Evolutionary conservation across 78 protist species (phyloP).

Genomic region (Protostelium mycophagum): DNA sequence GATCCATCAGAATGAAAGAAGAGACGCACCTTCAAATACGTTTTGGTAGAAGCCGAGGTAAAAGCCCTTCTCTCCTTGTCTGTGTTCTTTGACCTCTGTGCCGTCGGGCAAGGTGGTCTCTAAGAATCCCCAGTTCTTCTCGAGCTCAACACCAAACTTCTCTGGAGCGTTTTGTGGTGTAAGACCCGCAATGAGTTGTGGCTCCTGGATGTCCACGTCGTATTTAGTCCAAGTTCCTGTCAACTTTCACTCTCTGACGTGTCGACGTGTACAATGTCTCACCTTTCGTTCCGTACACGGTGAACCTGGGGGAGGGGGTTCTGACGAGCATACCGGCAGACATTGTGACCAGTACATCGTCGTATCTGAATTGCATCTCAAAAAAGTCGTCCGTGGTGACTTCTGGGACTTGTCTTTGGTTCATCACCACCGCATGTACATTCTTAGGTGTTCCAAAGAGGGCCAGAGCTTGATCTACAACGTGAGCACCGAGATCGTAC

Average conservation of each 20-base stretch:
- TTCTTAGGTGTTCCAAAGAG: neutral
- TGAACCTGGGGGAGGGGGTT: neutral
- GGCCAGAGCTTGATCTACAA: neutral
- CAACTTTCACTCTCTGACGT: neutral
- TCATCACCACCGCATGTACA: neutral
- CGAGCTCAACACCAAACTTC: neutral
- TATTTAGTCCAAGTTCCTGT: neutral
- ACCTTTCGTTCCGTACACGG: neutral
- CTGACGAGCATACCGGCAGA: neutral
- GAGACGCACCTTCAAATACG: neutral
- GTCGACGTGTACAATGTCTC: neutral
- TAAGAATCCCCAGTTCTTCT: neutral
- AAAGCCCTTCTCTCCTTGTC: neutral
- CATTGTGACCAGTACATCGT: neutral
- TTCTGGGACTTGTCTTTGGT: neutral
- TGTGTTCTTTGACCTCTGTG: neutral
- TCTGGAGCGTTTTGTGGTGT: neutral
- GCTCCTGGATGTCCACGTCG: neutral
- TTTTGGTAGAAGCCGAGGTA: neutral
- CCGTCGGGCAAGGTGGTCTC: neutral
- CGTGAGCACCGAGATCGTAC: neutral
- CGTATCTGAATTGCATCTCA: neutral
- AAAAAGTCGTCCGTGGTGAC: neutral
- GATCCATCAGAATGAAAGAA: neutral
- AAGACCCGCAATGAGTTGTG: neutral